Evolutionary conservation across 495 filamentous ascomycete species (phyloP), one percentile per base, ranked within the genome.

Genomic region (Cercophora scortea): DNA sequence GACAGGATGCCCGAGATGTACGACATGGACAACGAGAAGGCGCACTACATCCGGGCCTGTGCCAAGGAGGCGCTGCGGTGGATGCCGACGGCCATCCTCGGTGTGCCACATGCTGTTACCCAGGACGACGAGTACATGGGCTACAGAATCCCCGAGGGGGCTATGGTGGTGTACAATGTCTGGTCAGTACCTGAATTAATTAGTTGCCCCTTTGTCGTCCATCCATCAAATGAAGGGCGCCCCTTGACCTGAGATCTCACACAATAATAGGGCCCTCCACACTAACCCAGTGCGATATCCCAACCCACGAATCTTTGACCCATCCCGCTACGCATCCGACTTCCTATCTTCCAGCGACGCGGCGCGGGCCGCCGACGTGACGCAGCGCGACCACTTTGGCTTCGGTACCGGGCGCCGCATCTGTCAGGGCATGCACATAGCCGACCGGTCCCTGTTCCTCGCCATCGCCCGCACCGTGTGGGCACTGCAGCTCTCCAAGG

Each of bases 371-470:
- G 68, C 58, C 58, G 77, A 51, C 70, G 68, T 57, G 62, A 70
- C 25, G 6, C 59, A 65, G 41, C 62, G 66, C 1, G 66, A 69
- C 36, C 59, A 65, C 41, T 69, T 71, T 10, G 56, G 58, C 1
- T 84, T 80, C 54, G 80, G 80, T 5, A 78, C 71, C 19, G 81
- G 81, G 0, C 73, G 80, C 6, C 68, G 80, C 0, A 66, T 80
- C 25, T 85, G 81, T 47, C 72, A 76, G 1, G 82, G 80, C 0
- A 32, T 77, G 15, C 53, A 69, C 8, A 51, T 81, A 1, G 79
- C 78, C 0, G 79, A 80, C 39, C 64, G 63, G 2, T 75, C 65
- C 2, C 39, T 83, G 8, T 80, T 69, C 51, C 32, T 80, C 0
- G 64, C 52, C n/a, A 59, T 75, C 4, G 64, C 76, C 0, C 32